phyloP scores from a whole-genome alignment of 306 rosid genomes.

The Dicorynia guianensis region DNA sequence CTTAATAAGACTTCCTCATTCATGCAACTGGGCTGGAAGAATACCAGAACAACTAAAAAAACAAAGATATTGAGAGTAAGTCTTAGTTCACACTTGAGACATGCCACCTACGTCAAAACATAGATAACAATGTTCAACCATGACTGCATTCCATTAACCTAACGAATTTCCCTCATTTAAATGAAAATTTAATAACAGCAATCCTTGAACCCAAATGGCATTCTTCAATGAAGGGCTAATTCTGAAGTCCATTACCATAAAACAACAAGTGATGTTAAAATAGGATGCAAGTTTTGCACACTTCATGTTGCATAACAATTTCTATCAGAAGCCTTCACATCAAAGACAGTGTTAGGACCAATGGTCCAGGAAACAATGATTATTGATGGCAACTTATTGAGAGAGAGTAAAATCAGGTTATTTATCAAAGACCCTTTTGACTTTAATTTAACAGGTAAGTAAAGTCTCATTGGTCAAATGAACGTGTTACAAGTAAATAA shows the following conservation, averaged over 20 bases:
- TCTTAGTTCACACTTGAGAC: not conserved
- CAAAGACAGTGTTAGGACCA: not conserved
- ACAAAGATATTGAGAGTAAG: not conserved
- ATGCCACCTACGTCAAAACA: not conserved
- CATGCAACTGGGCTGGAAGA: not conserved
- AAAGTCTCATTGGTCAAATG: no score
- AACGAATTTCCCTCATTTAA: not conserved
- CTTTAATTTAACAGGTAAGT: no score
- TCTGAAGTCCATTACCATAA: not conserved
- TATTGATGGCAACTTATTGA: no score
- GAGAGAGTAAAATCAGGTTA: no score
- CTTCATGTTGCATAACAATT: not conserved
- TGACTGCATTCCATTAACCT: conserved; percentile 4
- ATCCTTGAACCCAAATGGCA: not conserved
- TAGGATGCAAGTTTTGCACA: not conserved
- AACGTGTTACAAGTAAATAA: no score
- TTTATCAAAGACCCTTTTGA: no score
- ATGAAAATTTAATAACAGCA: not conserved
- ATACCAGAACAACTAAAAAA: not conserved
- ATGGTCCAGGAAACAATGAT: not conserved
- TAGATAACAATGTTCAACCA: not conserved
- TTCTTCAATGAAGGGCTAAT: not conserved
- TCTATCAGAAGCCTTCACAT: not conserved
- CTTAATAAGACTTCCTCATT: not conserved
- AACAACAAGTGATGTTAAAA: not conserved